Base-by-base conservation (phyloP, 1,284 basidiomycete genomes). In the Neotropicomus parvogracilis region DNA sequence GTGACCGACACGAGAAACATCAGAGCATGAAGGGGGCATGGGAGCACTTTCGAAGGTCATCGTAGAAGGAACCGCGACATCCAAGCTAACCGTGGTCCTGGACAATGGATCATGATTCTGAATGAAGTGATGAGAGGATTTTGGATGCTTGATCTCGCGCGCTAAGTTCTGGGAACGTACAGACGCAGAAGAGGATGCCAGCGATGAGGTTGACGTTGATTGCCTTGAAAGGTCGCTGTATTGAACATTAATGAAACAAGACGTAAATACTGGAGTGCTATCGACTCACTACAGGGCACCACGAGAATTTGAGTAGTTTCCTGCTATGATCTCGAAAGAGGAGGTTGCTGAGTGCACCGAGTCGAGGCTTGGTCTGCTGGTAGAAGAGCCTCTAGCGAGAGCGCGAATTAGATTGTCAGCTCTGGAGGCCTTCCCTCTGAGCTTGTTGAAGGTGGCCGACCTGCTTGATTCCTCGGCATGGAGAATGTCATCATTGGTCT, bases 341-440 rank as follows among this genome's bases (percentile, higher is more conserved):
- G 72, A 74, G 31, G 68, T 56, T 44, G 74, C 69, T 16, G 81
- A 82, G 51, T 74, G 73, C 48, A 64, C 63, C 11, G 84, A 88
- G 40, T 88, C 85, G 40, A 65, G 68, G 56, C 85, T 88, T 9
- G 80, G 80, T 48, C 83, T 73, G 40, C 70, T 59, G n/a, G 68
- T 60, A 46, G 70, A 74, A 19, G 73, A 62, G 50, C 74, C 67
- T 42, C 75, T 71, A 51, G 75, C 76, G 48, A 80, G 74, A 27
- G 61, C 63, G 47, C 68, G 69, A 54, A 72, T 71, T 67, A 71
- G 54, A 49, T 60, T 56, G 68, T 75, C 65, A 13, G 60, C 58
- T 52, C 59, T 70, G 34, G 57, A 45, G 32, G 54, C 46, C 40
- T 58, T 71, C 42, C 65, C 66, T 47, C 67, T 64, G 33, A 66